phyloP scores from a whole-genome alignment of 2,329 filamentous ascomycete genomes.

The Lasiodiplodia gonubiensis region DNA sequence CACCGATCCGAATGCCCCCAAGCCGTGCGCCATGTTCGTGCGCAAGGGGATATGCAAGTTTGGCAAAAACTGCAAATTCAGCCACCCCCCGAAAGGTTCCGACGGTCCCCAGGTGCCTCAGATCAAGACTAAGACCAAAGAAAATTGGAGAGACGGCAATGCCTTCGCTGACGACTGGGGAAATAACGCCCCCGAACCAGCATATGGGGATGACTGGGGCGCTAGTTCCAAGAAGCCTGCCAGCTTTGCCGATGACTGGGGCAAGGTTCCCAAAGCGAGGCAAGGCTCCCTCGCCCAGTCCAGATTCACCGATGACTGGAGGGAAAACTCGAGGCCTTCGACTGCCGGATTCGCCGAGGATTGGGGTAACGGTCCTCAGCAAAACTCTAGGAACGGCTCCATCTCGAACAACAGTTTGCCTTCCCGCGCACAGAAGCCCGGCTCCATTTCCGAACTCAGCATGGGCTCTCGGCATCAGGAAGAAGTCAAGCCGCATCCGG shows the following conservation, averaged over 20 bases:
- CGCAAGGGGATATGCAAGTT: constrained; percentile 20
- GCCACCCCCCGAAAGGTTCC: background rate
- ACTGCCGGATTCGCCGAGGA: constrained; percentile 8
- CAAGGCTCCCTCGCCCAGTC: background rate
- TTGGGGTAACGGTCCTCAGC: constrained; percentile 5
- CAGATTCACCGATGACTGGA: constrained; percentile 13
- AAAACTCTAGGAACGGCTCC: background rate
- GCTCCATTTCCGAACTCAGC: constrained; percentile 8
- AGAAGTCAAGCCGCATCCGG: background rate
- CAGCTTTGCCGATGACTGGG: constrained; percentile 21
- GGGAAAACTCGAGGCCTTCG: background rate
- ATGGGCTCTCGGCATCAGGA: constrained; percentile 15
- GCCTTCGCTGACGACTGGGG: constrained; percentile 21
- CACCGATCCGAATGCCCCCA: background rate
- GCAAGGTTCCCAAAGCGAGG: background rate
- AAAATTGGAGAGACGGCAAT: constrained; percentile 11
- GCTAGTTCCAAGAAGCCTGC: constrained; percentile 12
- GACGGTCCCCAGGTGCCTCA: background rate
- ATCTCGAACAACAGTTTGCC: constrained; percentile 2
- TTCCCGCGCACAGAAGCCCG: background rate
- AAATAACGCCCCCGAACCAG: background rate
- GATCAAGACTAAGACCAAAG: constrained; percentile 10
- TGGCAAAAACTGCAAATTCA: constrained; percentile 15
- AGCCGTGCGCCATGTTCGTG: background rate
- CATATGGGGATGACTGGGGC: constrained; percentile 18